phyloP scores from a whole-genome alignment of 2,329 filamentous ascomycete genomes.

The Alternaria panax region DNA sequence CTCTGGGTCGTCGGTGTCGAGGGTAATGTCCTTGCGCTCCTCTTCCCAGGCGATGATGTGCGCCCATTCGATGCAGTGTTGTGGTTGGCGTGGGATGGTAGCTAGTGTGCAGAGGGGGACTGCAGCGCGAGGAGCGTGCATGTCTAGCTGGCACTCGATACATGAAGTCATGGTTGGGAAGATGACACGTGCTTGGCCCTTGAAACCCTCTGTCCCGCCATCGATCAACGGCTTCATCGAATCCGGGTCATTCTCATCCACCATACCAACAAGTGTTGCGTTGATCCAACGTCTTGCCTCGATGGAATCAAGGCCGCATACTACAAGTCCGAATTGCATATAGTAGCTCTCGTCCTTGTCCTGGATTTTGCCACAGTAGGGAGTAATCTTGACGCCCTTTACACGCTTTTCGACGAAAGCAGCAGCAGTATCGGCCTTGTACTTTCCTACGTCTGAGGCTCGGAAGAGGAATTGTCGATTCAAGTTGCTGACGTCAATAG shows the following conservation, averaged over 20 bases:
- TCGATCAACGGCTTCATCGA: slow-evolving; percentile 93
- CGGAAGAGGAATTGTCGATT: slow-evolving; percentile 98
- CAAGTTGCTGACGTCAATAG: slow-evolving; percentile 97
- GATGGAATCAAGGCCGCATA: slow-evolving; percentile 95
- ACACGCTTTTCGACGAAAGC: slow-evolving; percentile 89
- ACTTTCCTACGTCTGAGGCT: slow-evolving; percentile 87
- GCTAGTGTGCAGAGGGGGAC: slow-evolving; percentile 96
- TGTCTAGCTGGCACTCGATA: slow-evolving; percentile 97
- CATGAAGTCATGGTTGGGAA: slow-evolving; percentile 92
- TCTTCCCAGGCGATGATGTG: slow-evolving; percentile 97
- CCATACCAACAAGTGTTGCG: slow-evolving; percentile 87
- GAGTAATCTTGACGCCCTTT: slow-evolving; percentile 88
- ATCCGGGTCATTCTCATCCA: slow-evolving; percentile 82
- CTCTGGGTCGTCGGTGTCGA: slow-evolving; percentile 95
- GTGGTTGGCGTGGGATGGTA: slow-evolving; percentile 93
- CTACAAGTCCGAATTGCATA: slow-evolving; percentile 91
- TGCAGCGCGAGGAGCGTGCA: slow-evolving; percentile 96
- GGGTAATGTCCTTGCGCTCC: slow-evolving; percentile 71
- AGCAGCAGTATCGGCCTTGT: slow-evolving; percentile 92
- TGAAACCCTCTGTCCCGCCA: slow-evolving; percentile 97
- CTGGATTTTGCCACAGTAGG: slow-evolving; percentile 93
- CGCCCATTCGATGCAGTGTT: slow-evolving; percentile 99
- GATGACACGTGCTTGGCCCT: slow-evolving; percentile 92
- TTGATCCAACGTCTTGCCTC: slow-evolving; percentile 99
- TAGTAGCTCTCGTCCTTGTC: slow-evolving; percentile 97